These are phyloP conservation scores for Boletus semigastroideus DNA, from an alignment of 1,284 basidiomycete genomes.

Conservation along the genomic window DNA sequence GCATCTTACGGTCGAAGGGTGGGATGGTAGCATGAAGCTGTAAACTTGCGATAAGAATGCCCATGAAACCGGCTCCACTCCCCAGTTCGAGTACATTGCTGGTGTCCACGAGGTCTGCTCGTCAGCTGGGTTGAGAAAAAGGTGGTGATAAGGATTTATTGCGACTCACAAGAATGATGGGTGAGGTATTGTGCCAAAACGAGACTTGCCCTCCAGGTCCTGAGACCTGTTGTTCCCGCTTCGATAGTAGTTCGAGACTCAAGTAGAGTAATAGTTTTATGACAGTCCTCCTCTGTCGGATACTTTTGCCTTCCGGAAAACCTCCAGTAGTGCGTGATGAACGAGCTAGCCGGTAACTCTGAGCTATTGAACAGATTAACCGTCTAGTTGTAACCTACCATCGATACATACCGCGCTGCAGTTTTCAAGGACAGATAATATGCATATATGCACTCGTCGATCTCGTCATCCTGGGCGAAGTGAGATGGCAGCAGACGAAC, in stretches of 20 bases:
- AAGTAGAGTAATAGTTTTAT: constrained; percentile 54
- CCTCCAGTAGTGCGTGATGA: constrained; percentile 64
- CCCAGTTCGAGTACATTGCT: constrained; percentile 68
- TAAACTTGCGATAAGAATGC: constrained; percentile 55
- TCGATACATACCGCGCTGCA: constrained; percentile 17
- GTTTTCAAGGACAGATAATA: constrained; percentile 51
- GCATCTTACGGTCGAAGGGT: constrained; percentile 3
- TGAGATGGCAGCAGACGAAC: background rate
- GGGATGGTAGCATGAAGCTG: constrained; percentile 37
- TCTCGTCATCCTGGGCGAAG: constrained; percentile 50
- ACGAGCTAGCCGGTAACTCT: constrained; percentile 49
- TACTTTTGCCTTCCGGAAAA: constrained; percentile 3
- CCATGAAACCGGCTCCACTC: constrained; percentile 71
- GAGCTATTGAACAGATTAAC: constrained; percentile 17
- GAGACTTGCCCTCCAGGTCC: constrained; percentile 75
- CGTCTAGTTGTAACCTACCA: constrained; percentile 24
- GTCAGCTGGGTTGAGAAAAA: background rate
- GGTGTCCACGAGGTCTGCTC: constrained; percentile 47
- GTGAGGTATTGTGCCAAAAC: constrained; percentile 65
- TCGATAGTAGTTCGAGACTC: constrained; percentile 74
- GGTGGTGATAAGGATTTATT: background rate
- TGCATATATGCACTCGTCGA: constrained; percentile 63
- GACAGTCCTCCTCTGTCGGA: constrained; percentile 13
- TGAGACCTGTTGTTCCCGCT: constrained; percentile 71
- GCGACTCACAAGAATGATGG: constrained; percentile 45